Percentiles rank a stretch among this genome's conserved stretches.
These are phyloP conservation scores for Uncinocarpus reesii DNA, from an alignment of 2,329 filamentous ascomycete species.

Conservation along the genomic window DNA sequence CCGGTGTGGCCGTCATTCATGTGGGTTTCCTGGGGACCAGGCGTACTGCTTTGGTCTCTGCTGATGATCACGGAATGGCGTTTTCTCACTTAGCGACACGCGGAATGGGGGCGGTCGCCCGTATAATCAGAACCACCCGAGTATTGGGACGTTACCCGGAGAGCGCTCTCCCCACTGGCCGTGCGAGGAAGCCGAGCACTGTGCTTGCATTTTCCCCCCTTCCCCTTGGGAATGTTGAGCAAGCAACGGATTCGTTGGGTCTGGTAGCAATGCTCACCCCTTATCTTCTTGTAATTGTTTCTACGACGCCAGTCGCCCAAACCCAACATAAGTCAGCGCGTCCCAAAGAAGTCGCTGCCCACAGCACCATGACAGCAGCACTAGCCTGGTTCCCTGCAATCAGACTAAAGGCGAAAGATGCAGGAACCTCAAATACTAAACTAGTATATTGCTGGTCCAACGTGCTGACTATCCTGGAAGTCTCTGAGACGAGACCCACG, in stretches of 20 bases:
- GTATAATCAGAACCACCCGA: constrained; percentile 77
- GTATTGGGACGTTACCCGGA: constrained; percentile 86
- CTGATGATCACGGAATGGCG: constrained; percentile 91
- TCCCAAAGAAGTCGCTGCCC: constrained; percentile 80
- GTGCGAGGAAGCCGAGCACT: constrained; percentile 78
- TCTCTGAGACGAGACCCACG: constrained; percentile 56
- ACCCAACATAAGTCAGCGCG: constrained; percentile 90
- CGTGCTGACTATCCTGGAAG: constrained; percentile 82
- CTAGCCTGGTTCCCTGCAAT: constrained; percentile 96
- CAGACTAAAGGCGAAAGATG: constrained; percentile 67
- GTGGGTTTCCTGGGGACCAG: constrained; percentile 90
- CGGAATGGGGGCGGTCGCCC: constrained; percentile 74
- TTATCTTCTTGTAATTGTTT: constrained; percentile 91
- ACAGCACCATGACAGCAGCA: constrained; percentile 86
- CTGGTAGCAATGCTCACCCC: constrained; percentile 92
- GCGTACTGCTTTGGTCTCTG: constrained; percentile 88
- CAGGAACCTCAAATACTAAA: constrained; percentile 61
- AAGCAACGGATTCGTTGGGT: constrained; percentile 75
- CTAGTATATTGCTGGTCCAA: constrained; percentile 98
- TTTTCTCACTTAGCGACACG: constrained; percentile 93
- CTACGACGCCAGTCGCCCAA: constrained; percentile 88
- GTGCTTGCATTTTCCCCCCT: constrained; percentile 84
- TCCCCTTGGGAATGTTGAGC: constrained; percentile 87
- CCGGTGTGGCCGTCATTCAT: constrained; percentile 69
- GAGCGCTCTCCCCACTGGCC: constrained; percentile 46